Evolutionary conservation across 371 early-diverging fungal species (phyloP), one percentile per base, ranked within the genome.

Genomic region (Coemansia sp.): DNA sequence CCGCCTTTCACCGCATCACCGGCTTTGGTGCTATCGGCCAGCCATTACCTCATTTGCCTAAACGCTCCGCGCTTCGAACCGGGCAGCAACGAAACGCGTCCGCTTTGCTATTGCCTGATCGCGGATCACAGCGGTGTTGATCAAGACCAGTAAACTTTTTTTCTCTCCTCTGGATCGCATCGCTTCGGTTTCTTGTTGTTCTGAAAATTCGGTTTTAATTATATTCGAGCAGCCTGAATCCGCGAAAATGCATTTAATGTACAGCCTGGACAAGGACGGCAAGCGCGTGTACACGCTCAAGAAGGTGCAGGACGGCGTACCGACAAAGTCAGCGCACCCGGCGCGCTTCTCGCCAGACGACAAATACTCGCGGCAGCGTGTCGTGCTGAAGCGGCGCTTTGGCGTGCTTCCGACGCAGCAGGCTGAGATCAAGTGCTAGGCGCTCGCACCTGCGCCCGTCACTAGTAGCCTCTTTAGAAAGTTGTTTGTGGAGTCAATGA

Each of bases 281-380:
- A 89, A 94, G 81, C 91, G 98, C 69, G 86, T 95, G 68, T 98
- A 98, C 81, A 98, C 98, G 58, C 91, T 98, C 76, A 96, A 96
- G 24, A 24, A 24, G 90, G 94, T 92, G 83, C 42, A 66, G 42
- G 33, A 24, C 24, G 97, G 96, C 53, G 74, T 81, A 62, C 84
- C 90, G 61, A 97, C 98, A 62, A 91, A 91, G 77, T 93, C 95
- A 40, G 98, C 98, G 53, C 98, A 98, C 78, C 98, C 98, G 38
- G 90, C 97, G 24, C 91, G 97, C 59, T 98, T 98, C 85, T 95
- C 96, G 32, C 98, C 98, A 54, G 97, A 98, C 79, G 98, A 98
- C 87, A 97, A 97, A 83, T 98, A 87, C 87, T 95, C 96, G 64
- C 91, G 95, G 66, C 97, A 98, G 77, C 89, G 98, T 63, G 92